Base-by-base conservation (phyloP, 768 basidiomycete genomes). In the Mycena vulgaris region DNA sequence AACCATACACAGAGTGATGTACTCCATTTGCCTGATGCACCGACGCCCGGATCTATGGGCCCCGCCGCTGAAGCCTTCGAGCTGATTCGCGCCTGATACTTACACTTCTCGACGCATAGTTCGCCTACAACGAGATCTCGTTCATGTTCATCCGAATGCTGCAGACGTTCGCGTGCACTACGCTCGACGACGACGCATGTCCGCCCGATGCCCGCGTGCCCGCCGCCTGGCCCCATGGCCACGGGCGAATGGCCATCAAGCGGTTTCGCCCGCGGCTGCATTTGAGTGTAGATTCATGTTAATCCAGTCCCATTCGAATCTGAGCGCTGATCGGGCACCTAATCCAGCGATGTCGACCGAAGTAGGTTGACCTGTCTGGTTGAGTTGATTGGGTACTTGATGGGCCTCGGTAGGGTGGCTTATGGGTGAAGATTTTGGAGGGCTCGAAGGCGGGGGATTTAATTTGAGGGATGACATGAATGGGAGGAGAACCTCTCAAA, bases 21-120 rank as follows among this genome's bases (percentile, higher is more conserved):
- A 90, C 72, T 85, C 87, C 10, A 84, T 90, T 1, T 83, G 85
- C 66, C 77, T 87, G 35, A 90, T 91, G 89, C 92, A 93, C 37
- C 85, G 90, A 5, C 83, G 90, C 39, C 84, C 78, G 55, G 89
- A 91, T 70, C 82, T 90, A 2, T 92, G 91, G 91, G 91, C 0
- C 89, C 90, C 5, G 45, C 56, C 1, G 62, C 68, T 28, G 56
- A 63, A 14, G 72, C 74, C 27, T 84, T 84, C 56, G 83, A 74
- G 65, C 77, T 80, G 75, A 63, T 69, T 49, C 42, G 55, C 45
- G 31, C 16, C 39, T n/a, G n/a, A n/a, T n/a, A n/a, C n/a, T n/a
- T n/a, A n/a, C n/a, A n/a, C n/a, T n/a, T n/a, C n/a, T n/a, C n/a
- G n/a, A n/a, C 35, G 51, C n/a, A 14, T 69, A 84, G 78, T 85